Evolutionary conservation across 495 filamentous ascomycete species (phyloP).

Genomic region (Annulohypoxylon bovei): DNA sequence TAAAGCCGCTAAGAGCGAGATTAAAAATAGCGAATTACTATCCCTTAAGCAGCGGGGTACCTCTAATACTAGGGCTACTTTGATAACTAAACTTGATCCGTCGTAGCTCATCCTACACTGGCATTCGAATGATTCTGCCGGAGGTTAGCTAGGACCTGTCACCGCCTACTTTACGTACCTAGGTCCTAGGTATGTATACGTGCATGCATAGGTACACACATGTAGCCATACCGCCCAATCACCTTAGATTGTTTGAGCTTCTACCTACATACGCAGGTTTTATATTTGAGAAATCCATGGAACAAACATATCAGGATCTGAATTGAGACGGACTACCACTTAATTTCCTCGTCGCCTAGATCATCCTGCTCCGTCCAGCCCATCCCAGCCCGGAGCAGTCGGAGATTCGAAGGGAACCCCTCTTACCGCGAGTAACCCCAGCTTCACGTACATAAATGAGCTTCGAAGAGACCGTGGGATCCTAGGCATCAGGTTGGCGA

Average conservation of each 20-base stretch:
- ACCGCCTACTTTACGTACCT: constrained; percentile 13
- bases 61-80: not conserved
- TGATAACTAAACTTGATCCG: not conserved
- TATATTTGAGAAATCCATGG: not conserved
- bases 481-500: not conserved
- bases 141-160: not conserved
- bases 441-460: not conserved
- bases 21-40: constrained; percentile 21
- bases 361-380: not conserved
- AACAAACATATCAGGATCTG: not conserved
- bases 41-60: not conserved
- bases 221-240: not conserved
- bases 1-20: constrained; percentile 22
- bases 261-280: not conserved
- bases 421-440: not conserved
- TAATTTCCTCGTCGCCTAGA: not conserved
- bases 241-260: not conserved
- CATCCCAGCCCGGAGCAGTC: not conserved
- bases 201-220: not conserved
- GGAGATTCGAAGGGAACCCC: not conserved
- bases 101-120: constrained; percentile 5
- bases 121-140: constrained; percentile 10
- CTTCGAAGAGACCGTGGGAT: not conserved
- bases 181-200: not conserved
- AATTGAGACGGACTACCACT: not conserved